Evolutionary conservation across 129 eudicot genomes (phyloP).

Genomic region (Arctium lappa): DNA sequence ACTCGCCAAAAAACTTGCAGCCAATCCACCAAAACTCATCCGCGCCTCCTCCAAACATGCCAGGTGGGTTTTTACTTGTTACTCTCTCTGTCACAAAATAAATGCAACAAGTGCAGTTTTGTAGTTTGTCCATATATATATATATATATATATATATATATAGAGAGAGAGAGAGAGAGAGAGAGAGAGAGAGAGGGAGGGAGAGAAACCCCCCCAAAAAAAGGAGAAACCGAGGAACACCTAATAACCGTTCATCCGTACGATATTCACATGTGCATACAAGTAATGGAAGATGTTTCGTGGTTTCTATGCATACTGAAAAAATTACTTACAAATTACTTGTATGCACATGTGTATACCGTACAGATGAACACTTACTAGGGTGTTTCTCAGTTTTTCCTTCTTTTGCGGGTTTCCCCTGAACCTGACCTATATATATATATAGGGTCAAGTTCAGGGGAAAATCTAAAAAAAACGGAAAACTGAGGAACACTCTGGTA

Average conservation of each 20-base stretch:
- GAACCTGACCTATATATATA: too few species aligned
- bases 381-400: too few species aligned
- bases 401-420: too few species aligned
- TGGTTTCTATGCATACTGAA: neutral
- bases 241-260: neutral
- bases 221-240: neutral
- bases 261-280: neutral
- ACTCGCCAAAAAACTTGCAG: constrained; percentile 31
- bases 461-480: too few species aligned
- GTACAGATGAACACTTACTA: too few species aligned
- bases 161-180: too few species aligned
- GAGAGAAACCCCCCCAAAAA: neutral
- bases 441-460: too few species aligned
- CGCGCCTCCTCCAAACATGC: constrained; percentile 46
- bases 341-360: neutral
- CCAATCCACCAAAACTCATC: constrained; percentile 40
- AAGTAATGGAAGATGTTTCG: too few species aligned
- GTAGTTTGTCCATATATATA: neutral
- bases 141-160: neutral
- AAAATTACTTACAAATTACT: neutral
- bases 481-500: too few species aligned
- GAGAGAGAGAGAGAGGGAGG: too few species aligned
- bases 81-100: neutral
- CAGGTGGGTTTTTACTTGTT: constrained; percentile 37
- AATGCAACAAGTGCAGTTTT: neutral